phyloP scores from a whole-genome alignment of 108 stramenopile genomes.

The Nannochloropsis oceanica region DNA sequence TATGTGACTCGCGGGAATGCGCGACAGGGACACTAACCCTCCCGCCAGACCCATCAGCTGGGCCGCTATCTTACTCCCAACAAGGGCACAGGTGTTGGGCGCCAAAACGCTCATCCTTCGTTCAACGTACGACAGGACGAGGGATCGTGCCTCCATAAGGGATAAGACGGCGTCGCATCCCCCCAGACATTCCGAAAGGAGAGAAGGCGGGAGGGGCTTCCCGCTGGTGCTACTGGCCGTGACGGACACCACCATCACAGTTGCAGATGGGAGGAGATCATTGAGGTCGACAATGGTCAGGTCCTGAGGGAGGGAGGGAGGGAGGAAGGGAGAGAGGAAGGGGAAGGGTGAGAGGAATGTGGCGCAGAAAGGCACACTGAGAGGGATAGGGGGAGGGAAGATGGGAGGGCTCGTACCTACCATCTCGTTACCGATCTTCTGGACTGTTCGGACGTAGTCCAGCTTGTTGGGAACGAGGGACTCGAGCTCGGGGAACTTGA shows the following conservation, averaged over 20 bases:
- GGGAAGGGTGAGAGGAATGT: background rate
- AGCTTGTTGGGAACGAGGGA: slow-evolving; percentile 62
- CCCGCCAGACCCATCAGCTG: slow-evolving; percentile 72
- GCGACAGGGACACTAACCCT: slow-evolving; percentile 62
- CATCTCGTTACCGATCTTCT: slow-evolving; percentile 71
- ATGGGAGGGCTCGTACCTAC: slow-evolving; percentile 6
- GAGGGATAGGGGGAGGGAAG: background rate
- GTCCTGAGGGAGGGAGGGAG: background rate
- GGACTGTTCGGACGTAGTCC: slow-evolving; percentile 66
- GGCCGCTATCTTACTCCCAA: slow-evolving; percentile 68
- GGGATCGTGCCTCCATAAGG: slow-evolving; percentile 10
- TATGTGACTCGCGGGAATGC: slow-evolving; percentile 66
- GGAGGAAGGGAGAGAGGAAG: too few relatives aligned
- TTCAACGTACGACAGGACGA: slow-evolving; percentile 32
- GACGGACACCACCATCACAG: slow-evolving; percentile 81
- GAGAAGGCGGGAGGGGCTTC: background rate
- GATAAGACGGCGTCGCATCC: slow-evolving; percentile 26
- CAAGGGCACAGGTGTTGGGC: slow-evolving; percentile 51
- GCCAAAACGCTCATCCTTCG: slow-evolving; percentile 34
- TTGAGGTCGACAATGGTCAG: slow-evolving; percentile 28
- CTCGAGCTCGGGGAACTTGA: slow-evolving; percentile 72
- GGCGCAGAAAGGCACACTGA: background rate
- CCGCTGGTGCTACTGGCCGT: slow-evolving; percentile 69
- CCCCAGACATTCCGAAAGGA: background rate
- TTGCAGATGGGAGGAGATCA: slow-evolving; percentile 50